A percentile compares a stretch with the other conserved stretches of the same genome.
These are phyloP conservation scores for Phytophthora crassamura DNA, from an alignment of 352 stramenopile species.

Conservation along the genomic window DNA sequence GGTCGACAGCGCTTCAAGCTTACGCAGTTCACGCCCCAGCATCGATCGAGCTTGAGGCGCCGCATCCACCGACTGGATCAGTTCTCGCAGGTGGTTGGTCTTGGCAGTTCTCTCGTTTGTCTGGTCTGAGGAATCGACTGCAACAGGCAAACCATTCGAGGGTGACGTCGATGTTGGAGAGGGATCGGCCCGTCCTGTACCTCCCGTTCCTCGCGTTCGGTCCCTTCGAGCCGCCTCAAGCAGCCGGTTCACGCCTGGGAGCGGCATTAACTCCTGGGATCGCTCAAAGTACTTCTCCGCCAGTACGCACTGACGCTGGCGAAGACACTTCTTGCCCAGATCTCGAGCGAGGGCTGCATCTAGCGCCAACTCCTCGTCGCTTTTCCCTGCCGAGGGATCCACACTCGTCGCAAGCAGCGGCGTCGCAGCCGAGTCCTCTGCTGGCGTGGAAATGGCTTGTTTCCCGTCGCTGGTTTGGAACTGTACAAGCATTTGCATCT, in stretches of 20 bases:
- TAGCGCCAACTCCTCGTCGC: slow-evolving; percentile 51
- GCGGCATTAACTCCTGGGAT: slow-evolving; percentile 58
- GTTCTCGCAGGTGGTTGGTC: slow-evolving; percentile 29
- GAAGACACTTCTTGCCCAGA: slow-evolving; percentile 64
- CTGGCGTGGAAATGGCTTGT: no score
- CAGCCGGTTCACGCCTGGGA: slow-evolving; percentile 62
- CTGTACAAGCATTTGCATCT: slow-evolving; percentile 56
- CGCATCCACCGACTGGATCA: slow-evolving; percentile 28
- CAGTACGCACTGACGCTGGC: slow-evolving; percentile 48
- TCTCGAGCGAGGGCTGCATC: slow-evolving; percentile 71
- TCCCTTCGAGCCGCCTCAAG: slow-evolving; percentile 39
- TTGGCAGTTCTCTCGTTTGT: slow-evolving; percentile 17
- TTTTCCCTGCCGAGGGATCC: slow-evolving; percentile 16
- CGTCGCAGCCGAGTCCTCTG: slow-evolving; percentile 17
- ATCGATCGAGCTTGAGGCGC: slow-evolving; percentile 34
- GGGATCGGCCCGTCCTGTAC: not conserved
- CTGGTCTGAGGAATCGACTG: not conserved
- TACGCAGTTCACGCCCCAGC: slow-evolving; percentile 56
- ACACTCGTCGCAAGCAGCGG: slow-evolving; percentile 14
- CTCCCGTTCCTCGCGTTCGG: not conserved
- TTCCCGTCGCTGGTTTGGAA: slow-evolving; percentile 19
- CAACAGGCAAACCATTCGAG: not conserved
- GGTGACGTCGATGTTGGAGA: not conserved
- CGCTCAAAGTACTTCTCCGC: slow-evolving; percentile 68
- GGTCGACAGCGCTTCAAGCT: slow-evolving; percentile 42